These are phyloP conservation scores for Quercus mongolica DNA, from an alignment of 306 rosid genomes.

Conservation along the genomic window DNA sequence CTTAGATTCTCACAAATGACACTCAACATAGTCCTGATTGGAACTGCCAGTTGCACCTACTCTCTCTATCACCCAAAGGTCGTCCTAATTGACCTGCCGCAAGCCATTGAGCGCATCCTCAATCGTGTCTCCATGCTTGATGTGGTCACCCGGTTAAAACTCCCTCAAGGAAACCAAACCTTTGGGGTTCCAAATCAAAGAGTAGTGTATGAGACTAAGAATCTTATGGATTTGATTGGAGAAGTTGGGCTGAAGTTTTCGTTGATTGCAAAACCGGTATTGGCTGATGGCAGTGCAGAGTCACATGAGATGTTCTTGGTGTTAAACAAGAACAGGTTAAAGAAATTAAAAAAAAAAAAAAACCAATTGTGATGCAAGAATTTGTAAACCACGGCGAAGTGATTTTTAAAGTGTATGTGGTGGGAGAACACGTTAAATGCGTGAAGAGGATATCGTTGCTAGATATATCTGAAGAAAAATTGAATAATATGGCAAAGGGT, in stretches of 20 bases:
- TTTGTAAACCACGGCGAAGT: slow-evolving; percentile 56
- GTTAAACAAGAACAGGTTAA: slow-evolving; percentile 32
- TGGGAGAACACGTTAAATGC: slow-evolving; percentile 44
- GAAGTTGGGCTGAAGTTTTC: slow-evolving; percentile 15
- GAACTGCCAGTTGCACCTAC: slow-evolving; percentile 4
- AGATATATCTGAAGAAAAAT: slow-evolving; percentile 33
- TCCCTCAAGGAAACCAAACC: too few relatives aligned
- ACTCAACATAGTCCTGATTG: too few relatives aligned
- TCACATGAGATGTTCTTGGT: slow-evolving; percentile 53
- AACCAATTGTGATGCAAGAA: too few relatives aligned
- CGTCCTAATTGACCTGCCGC: slow-evolving; percentile 22
- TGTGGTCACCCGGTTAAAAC: too few relatives aligned
- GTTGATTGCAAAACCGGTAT: slow-evolving; percentile 20
- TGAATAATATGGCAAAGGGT: background rate
- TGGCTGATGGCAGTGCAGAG: slow-evolving; percentile 20
- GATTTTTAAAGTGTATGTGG: slow-evolving; percentile 65
- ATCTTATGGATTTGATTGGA: background rate
- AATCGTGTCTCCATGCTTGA: too few relatives aligned
- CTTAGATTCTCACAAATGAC: too few relatives aligned
- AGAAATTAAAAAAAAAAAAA: slow-evolving; percentile 20
- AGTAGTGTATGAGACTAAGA: background rate
- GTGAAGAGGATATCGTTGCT: slow-evolving; percentile 55
- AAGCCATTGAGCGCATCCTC: background rate
- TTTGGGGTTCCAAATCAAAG: too few relatives aligned
- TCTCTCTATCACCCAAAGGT: background rate